A percentile compares a stretch with the other conserved stretches of the same genome.
Evolutionary conservation across 2,329 filamentous ascomycete genomes (phyloP).

Genomic region (Elsinoe fawcettii): DNA sequence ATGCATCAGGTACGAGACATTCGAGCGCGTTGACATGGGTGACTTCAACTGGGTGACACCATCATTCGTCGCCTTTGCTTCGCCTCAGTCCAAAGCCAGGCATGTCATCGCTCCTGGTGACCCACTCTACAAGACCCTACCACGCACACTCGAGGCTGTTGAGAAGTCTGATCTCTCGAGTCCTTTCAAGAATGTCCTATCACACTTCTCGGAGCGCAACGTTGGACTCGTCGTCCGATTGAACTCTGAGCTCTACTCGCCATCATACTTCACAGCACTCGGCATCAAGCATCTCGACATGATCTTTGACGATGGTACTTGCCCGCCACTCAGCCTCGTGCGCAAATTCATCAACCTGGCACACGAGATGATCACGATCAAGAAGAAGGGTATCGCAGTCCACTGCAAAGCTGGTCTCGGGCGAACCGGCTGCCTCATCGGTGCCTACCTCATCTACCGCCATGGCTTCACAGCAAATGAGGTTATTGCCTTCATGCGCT

Average conservation of each 20-base stretch:
- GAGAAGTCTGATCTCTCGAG: slow-evolving; percentile 59
- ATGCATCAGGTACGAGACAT: slow-evolving; percentile 67
- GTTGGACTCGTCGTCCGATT: slow-evolving; percentile 90
- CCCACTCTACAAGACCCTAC: slow-evolving; percentile 65
- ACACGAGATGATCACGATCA: slow-evolving; percentile 85
- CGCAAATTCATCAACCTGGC: slow-evolving; percentile 91
- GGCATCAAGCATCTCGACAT: slow-evolving; percentile 96
- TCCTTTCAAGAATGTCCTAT: slow-evolving; percentile 92
- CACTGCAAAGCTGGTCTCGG: slow-evolving; percentile 98
- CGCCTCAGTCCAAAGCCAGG: slow-evolving; percentile 74
- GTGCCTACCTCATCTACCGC: slow-evolving; percentile 94
- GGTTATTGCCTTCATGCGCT: slow-evolving; percentile 93
- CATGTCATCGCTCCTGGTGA: slow-evolving; percentile 64
- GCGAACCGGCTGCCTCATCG: slow-evolving; percentile 90
- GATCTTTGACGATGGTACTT: slow-evolving; percentile 99
- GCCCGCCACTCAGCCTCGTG: slow-evolving; percentile 80
- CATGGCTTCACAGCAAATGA: slow-evolving; percentile 97
- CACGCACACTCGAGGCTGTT: slow-evolving; percentile 66
- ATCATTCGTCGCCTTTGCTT: slow-evolving; percentile 91
- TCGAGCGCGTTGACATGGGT: slow-evolving; percentile 91
- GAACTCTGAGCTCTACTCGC: slow-evolving; percentile 92
- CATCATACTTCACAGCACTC: slow-evolving; percentile 92
- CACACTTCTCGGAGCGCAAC: slow-evolving; percentile 78
- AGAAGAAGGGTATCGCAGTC: slow-evolving; percentile 88
- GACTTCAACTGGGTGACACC: slow-evolving; percentile 99